phyloP scores from a whole-genome alignment of 1,139 yeast species.

The Casaregolazyma lundiana region DNA sequence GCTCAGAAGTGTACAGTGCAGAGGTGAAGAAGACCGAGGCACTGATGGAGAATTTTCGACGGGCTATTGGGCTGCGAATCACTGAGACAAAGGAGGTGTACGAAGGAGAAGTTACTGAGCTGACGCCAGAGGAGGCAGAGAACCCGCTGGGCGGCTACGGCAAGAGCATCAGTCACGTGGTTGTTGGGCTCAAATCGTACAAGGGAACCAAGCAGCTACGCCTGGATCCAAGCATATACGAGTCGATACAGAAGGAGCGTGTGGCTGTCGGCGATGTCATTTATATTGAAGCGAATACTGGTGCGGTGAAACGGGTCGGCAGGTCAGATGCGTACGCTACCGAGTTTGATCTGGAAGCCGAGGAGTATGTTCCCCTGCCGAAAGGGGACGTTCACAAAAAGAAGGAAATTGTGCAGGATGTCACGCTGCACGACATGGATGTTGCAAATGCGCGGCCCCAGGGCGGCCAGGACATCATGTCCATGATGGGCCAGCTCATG shows the following conservation, averaged over 20 bases:
- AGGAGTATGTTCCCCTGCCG: constrained; percentile 96
- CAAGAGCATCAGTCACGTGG: constrained; percentile 89
- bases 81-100: constrained; percentile 97
- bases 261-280: constrained; percentile 95
- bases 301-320: constrained; percentile 96
- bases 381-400: constrained; percentile 98
- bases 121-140: constrained; percentile 95
- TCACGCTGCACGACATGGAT: constrained; percentile 91
- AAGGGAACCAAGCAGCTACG: constrained; percentile 92
- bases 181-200: constrained; percentile 91
- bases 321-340: constrained; percentile 98
- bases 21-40: constrained; percentile 98
- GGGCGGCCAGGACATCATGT: constrained; percentile 97
- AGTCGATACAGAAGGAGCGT: constrained; percentile 91
- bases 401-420: constrained; percentile 97
- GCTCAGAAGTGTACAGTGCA: constrained; percentile 90
- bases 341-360: constrained; percentile 96
- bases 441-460: constrained; percentile 96
- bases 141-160: constrained; percentile 98
- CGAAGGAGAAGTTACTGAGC: constrained; percentile 96
- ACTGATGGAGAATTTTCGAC: constrained; percentile 93
- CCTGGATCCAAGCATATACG: constrained; percentile 93
- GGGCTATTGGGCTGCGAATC: constrained; percentile 92
- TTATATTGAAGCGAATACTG: constrained; percentile 95
- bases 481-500: constrained; percentile 97